phyloP scores from a whole-genome alignment of 352 stramenopile genomes.

The Aphanomyces euteiches region DNA sequence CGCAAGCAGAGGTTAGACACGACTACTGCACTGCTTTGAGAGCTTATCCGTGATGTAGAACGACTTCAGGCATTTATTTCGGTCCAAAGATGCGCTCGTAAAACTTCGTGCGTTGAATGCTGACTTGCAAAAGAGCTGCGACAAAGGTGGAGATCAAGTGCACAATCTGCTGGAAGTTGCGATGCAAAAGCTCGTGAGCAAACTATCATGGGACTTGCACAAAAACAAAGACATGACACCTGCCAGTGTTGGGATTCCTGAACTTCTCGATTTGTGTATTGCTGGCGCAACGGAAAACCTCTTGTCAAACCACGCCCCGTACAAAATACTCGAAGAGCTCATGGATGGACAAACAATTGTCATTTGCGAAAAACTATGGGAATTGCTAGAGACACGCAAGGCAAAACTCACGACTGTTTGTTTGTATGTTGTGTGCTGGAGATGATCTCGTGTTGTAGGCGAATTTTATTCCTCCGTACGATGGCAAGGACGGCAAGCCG shows the following conservation, averaged over 20 bases:
- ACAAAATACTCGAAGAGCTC: slow-evolving; percentile 82
- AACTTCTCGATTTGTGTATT: slow-evolving; percentile 78
- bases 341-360: slow-evolving; percentile 84
- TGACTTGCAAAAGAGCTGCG: slow-evolving; percentile 29
- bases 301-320: slow-evolving; percentile 66
- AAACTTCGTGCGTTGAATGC: slow-evolving; percentile 30
- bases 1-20: background rate
- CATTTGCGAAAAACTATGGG: slow-evolving; percentile 83
- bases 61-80: slow-evolving; percentile 60
- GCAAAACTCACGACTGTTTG: slow-evolving; percentile 58
- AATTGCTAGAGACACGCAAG: slow-evolving; percentile 73
- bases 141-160: slow-evolving; percentile 42
- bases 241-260: slow-evolving; percentile 54
- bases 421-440: background rate
- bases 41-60: slow-evolving; percentile 32
- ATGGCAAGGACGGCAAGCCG: slow-evolving; percentile 35
- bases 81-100: slow-evolving; percentile 40
- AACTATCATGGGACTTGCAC: slow-evolving; percentile 74
- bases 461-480: slow-evolving; percentile 52
- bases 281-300: slow-evolving; percentile 60
- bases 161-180: slow-evolving; percentile 71
- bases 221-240: slow-evolving; percentile 52
- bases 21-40: background rate
- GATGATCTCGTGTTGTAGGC: slow-evolving; percentile 31
- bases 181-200: slow-evolving; percentile 75